Percentiles rank a stretch among this genome's conserved stretches.
Conservation (phyloP, 805 yeast species). For the Kuraishia cidri region DNA sequence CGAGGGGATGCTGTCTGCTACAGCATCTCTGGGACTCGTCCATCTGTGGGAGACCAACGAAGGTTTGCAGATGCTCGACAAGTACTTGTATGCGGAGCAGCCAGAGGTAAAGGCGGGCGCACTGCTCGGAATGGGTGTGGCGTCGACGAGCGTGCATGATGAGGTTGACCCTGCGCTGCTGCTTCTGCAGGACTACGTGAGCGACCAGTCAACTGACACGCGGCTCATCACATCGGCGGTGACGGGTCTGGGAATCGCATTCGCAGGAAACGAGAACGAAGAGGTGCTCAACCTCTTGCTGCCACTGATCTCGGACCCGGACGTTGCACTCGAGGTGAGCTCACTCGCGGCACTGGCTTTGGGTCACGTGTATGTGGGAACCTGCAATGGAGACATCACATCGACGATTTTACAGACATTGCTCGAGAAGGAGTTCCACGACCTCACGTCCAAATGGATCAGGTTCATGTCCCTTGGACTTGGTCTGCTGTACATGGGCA, state of each 20-base stretch:
- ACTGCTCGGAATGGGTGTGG: conserved; percentile 86
- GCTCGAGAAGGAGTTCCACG: conserved; percentile 73
- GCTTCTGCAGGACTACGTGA: conserved; percentile 66
- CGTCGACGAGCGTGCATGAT: conserved; percentile 88
- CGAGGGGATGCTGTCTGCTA: conserved; percentile 82
- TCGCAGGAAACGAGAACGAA: conserved; percentile 88
- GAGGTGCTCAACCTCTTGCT: conserved; percentile 69
- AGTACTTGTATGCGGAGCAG: conserved; percentile 77
- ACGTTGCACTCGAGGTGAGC: conserved; percentile 67
- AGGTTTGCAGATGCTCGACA: conserved; percentile 86
- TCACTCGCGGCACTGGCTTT: conserved; percentile 84
- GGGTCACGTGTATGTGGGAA: conserved; percentile 93
- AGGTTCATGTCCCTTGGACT: conserved; percentile 87
- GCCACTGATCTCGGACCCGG: conserved; percentile 77
- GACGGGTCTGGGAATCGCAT: conserved; percentile 87
- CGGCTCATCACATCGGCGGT: conserved; percentile 76
- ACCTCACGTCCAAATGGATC: conserved; percentile 79
- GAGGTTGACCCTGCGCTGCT: conserved; percentile 91
- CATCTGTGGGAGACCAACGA: conserved; percentile 87
- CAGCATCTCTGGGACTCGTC: conserved; percentile 86
- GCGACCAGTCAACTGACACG: conserved; percentile 41
- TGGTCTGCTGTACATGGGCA: conserved; percentile 88
- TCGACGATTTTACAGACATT: conserved; percentile 87
- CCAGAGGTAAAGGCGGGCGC: conserved; percentile 95
- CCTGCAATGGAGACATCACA: conserved; percentile 90